Conservation (phyloP, 73 alveolate species). For the Chromera velia region DNA sequence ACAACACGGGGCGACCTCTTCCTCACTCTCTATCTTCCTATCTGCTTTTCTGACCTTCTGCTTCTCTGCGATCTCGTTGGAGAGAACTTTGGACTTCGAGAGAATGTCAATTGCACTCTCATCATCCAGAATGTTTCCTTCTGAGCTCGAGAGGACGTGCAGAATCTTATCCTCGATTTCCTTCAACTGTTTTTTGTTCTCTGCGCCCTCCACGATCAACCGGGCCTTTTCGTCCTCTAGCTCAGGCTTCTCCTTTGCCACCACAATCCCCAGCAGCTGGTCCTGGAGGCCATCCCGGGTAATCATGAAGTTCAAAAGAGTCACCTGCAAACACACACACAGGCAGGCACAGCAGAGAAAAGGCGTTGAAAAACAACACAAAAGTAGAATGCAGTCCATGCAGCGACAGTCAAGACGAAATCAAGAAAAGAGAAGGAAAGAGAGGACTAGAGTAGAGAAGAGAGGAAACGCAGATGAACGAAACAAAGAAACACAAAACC, state of each 20-base stretch:
- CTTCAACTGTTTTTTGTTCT: conserved; percentile 80
- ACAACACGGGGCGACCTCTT: conserved; percentile 3
- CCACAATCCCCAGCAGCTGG: conserved; percentile 90
- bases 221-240: conserved; percentile 94
- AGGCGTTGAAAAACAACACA: too few species aligned
- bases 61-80: conserved; percentile 90
- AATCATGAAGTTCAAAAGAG: conserved; percentile 73
- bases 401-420: too few species aligned
- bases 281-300: conserved; percentile 69
- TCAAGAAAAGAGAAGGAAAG: too few species aligned
- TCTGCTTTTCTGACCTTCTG: conserved; percentile 44
- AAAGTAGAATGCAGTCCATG: too few species aligned
- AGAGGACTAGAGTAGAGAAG: too few species aligned
- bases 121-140: conserved; percentile 84
- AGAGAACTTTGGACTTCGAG: conserved; percentile 79
- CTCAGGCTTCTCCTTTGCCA: conserved; percentile 95
- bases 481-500: too few species aligned
- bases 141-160: conserved; percentile 70
- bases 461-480: too few species aligned
- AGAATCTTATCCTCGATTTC: conserved; percentile 88
- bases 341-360: too few species aligned
- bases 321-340: conserved; percentile 53
- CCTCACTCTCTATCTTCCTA: conserved; percentile 47
- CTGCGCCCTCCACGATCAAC: conserved; percentile 86
- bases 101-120: conserved; percentile 89